phyloP scores from a whole-genome alignment of 2,329 filamentous ascomycete genomes.

The Bertia moriformis region DNA sequence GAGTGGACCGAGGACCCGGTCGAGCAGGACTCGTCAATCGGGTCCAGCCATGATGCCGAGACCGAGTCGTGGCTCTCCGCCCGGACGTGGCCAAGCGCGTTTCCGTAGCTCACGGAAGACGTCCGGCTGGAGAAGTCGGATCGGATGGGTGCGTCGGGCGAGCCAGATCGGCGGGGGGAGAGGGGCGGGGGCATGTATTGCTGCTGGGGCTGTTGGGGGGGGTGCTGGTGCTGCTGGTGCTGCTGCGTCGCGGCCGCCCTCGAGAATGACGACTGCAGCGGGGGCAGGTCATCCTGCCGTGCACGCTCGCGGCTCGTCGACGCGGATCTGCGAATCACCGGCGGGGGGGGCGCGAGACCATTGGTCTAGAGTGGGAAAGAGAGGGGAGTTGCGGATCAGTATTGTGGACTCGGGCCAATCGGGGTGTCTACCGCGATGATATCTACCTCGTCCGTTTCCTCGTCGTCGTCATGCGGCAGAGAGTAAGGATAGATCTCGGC shows the following conservation, averaged over 20 bases:
- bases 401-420: no score
- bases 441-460: no score
- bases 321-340: no score
- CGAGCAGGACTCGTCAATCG: conserved; percentile 81
- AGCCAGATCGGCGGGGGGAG: not conserved
- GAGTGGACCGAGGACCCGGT: conserved; percentile 70
- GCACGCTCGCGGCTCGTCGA: not conserved
- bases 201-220: no score
- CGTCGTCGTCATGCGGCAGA: no score
- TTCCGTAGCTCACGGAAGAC: no score
- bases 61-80: conserved; percentile 38
- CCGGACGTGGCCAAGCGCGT: conserved; percentile 25
- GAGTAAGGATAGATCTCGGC: no score
- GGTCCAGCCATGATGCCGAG: conserved; percentile 92
- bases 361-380: no score
- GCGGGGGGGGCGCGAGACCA: no score
- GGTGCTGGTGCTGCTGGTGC: not conserved
- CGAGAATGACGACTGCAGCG: not conserved
- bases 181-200: not conserved
- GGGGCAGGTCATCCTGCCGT: not conserved
- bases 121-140: conserved; percentile 5
- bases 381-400: no score
- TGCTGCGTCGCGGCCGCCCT: not conserved
- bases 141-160: not conserved
- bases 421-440: no score